Evolutionary conservation across 2,329 filamentous ascomycete species (phyloP), one percentile per base, ranked within the genome.

Genomic region (Colletotrichum abscissum): DNA sequence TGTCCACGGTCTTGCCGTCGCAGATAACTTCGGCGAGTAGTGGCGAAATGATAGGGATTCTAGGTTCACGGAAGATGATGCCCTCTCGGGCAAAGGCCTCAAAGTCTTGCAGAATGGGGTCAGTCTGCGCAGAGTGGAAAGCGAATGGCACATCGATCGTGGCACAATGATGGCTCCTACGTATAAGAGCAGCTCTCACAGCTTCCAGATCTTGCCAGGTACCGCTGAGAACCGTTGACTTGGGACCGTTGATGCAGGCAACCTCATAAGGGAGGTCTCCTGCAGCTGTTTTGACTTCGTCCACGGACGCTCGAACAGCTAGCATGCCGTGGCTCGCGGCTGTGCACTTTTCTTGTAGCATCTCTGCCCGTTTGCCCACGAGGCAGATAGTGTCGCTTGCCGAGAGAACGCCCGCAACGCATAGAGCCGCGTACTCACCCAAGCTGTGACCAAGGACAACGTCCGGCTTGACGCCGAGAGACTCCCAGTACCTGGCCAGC

Each of bases 341-440:
- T 22, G 19, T 28, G 26, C 66, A 68, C 24, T 66, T 22, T 22
- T 55, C 56, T 26, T 72, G 57, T 56, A 74, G 46, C 24, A 59
- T 19, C 24, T 33, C 22, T 19, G 72, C 68, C 24, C 72, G 67
- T 6, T 60, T 33, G 24, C 72, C 72, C 3, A 70, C 67, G 14
- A 74, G 33, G 49, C 59, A 64, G 19, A 74, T 35, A 5, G 72
- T 56, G 35, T 74, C 72, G 38, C 62, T 56, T 26, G 58, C 63
- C 38, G 54, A 56, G 14, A 70, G 38, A 12, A 82, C 69, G 30
- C 81, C 81, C 5, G 80, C 78, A 11, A 80, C 79, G 63, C 80
- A 77, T 57, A 78, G 79, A 55, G 78, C 81, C 6, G 75, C 77
- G 4, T 82, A 67, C 74, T 83, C 54, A 16, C 54, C 24, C n/a